These are phyloP conservation scores for Vinca minor DNA, from an alignment of 257 asterid species.

Conservation along the genomic window DNA sequence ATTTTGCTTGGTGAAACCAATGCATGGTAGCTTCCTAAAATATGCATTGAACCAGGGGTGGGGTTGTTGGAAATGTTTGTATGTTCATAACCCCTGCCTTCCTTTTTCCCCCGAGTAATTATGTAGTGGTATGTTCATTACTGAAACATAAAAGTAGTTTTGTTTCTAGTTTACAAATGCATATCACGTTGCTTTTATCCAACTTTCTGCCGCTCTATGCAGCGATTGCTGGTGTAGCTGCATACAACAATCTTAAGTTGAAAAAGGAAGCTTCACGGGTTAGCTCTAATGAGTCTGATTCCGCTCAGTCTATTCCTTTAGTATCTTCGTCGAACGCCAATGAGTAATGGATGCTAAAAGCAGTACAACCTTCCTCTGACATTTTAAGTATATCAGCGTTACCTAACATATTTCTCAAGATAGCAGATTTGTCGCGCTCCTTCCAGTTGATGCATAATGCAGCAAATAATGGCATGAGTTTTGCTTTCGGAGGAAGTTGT, in stretches of 20 bases:
- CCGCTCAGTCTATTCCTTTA: slow-evolving; percentile 39
- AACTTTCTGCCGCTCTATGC: slow-evolving; percentile 22
- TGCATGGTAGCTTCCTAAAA: too few species aligned
- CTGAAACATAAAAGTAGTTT: not conserved
- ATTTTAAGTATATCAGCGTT: too few species aligned
- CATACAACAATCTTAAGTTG: slow-evolving; percentile 82
- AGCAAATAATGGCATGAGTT: not conserved
- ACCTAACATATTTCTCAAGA: too few species aligned
- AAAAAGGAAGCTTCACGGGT: slow-evolving; percentile 61
- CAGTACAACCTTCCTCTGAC: not conserved
- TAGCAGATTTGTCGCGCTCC: not conserved
- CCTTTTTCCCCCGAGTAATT: too few species aligned
- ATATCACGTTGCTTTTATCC: not conserved
- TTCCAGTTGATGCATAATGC: too few species aligned
- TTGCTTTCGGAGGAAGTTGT: not conserved
- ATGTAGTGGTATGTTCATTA: too few species aligned
- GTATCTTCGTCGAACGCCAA: slow-evolving; percentile 28
- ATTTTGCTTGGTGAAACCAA: too few species aligned
- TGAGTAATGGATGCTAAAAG: slow-evolving; percentile 6
- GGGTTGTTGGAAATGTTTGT: not conserved
- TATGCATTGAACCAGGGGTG: not conserved
- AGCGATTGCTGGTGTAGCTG: slow-evolving; percentile 95
- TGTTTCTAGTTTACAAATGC: not conserved
- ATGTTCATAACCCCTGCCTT: not conserved
- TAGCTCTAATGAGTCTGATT: slow-evolving; percentile 29